phyloP scores from a whole-genome alignment of 139 green algal genomes.

The Chloropicon primus region DNA sequence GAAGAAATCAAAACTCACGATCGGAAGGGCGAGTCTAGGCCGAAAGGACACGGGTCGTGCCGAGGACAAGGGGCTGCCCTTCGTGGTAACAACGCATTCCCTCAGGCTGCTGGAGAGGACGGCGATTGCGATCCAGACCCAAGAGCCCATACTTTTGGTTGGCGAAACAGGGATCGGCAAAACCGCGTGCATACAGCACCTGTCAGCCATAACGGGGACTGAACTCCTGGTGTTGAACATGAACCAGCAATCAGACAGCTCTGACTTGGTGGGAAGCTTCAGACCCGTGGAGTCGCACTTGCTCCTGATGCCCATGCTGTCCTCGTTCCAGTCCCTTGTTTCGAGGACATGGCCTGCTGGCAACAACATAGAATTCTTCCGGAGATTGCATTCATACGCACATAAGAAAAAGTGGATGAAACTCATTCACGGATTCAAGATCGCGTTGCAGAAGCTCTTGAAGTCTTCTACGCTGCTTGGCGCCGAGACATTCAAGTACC shows the following conservation, averaged over 20 bases:
- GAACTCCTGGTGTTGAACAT: constrained; percentile 89
- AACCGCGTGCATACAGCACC: constrained; percentile 67
- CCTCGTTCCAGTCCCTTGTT: not conserved
- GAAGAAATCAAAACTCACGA: not conserved
- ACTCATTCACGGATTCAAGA: not conserved
- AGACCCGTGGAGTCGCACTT: constrained; percentile 48
- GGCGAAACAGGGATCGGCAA: constrained; percentile 98
- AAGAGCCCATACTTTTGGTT: constrained; percentile 87
- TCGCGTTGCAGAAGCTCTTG: not conserved
- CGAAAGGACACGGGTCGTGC: not conserved
- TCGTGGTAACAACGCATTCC: constrained; percentile 66
- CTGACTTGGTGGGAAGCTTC: constrained; percentile 92
- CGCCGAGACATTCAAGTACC: not conserved
- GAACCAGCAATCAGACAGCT: constrained; percentile 88
- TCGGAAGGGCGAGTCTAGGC: constrained; percentile 8
- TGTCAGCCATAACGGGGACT: constrained; percentile 23
- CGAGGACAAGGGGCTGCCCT: constrained; percentile 16
- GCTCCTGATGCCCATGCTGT: not conserved
- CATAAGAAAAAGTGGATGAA: constrained; percentile 11
- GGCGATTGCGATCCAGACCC: constrained; percentile 35
- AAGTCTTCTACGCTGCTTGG: not conserved
- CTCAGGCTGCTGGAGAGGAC: constrained; percentile 79
- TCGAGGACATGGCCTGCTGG: not conserved
- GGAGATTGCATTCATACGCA: not conserved
- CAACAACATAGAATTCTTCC: not conserved